A percentile compares a stretch with the other conserved stretches of the same genome.
Evolutionary conservation across 768 basidiomycete genomes (phyloP).

Genomic region (Tylopilus sp.): DNA sequence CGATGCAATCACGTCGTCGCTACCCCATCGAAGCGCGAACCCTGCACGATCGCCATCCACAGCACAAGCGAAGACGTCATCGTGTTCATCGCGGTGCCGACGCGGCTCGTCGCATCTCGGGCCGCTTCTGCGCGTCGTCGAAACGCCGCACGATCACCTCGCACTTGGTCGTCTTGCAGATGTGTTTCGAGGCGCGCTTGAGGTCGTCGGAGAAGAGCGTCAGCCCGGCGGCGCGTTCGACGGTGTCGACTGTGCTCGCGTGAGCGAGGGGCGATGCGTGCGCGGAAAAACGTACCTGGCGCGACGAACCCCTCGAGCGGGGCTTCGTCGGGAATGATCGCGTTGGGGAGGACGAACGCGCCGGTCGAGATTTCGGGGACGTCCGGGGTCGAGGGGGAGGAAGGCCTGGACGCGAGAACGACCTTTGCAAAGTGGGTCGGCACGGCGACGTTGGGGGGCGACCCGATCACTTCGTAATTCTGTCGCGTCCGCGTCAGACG

Average conservation of each 20-base stretch:
- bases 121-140: slow-evolving; percentile 81
- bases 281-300: slow-evolving; percentile 50
- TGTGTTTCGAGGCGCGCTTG: slow-evolving; percentile 72
- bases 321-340: slow-evolving; percentile 82
- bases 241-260: slow-evolving; percentile 68
- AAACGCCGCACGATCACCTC: slow-evolving; percentile 85
- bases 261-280: neutral
- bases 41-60: neutral
- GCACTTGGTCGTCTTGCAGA: slow-evolving; percentile 88
- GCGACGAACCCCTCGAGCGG: slow-evolving; percentile 78
- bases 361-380: slow-evolving; percentile 79
- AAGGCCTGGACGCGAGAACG: slow-evolving; percentile 71
- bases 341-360: slow-evolving; percentile 95
- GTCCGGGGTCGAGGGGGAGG: slow-evolving; percentile 68
- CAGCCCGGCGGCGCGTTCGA: slow-evolving; percentile 88
- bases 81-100: neutral
- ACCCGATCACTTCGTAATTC: slow-evolving; percentile 94
- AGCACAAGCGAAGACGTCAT: slow-evolving; percentile 6
- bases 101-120: slow-evolving; percentile 49
- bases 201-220: slow-evolving; percentile 81
- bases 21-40: neutral
- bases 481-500: slow-evolving; percentile 28
- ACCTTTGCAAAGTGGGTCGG: slow-evolving; percentile 99
- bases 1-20: slow-evolving; percentile 20
- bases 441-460: slow-evolving; percentile 84